These are phyloP conservation scores for Cordyceps militaris DNA, from an alignment of 2,329 filamentous ascomycete species.

Conservation along the genomic window DNA sequence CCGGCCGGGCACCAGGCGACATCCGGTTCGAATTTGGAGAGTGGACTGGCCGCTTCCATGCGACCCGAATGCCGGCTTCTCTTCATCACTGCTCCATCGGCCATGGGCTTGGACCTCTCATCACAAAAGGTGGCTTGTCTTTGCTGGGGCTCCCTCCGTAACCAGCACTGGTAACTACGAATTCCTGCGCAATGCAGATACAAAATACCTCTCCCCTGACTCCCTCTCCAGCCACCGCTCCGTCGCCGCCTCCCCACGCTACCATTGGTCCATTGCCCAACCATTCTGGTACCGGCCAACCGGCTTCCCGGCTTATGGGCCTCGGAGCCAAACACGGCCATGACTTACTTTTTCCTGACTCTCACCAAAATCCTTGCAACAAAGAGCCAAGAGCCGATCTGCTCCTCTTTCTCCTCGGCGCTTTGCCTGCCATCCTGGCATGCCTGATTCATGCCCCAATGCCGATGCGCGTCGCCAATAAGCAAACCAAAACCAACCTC, in stretches of 20 bases:
- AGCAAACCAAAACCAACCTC: background rate
- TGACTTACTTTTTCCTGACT: background rate
- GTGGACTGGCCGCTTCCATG: background rate
- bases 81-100: background rate
- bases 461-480: background rate
- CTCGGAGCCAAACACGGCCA: background rate
- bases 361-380: background rate
- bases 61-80: background rate
- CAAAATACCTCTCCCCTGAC: too few relatives aligned
- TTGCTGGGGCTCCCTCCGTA: background rate
- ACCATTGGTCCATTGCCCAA: too few relatives aligned
- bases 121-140: background rate
- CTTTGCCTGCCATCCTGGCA: background rate
- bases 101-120: conserved; percentile 1
- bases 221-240: background rate
- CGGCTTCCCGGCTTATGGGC: background rate
- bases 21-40: too few relatives aligned
- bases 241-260: too few relatives aligned
- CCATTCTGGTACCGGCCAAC: background rate
- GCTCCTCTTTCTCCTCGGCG: background rate
- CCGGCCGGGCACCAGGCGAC: too few relatives aligned
- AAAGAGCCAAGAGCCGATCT: background rate
- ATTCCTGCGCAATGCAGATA: too few relatives aligned
- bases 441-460: background rate
- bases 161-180: background rate